A percentile compares a stretch with the other conserved stretches of the same genome.
These are phyloP conservation scores for Vaccinium myrtillus DNA, from an alignment of 148 eudicot species.

Conservation along the genomic window DNA sequence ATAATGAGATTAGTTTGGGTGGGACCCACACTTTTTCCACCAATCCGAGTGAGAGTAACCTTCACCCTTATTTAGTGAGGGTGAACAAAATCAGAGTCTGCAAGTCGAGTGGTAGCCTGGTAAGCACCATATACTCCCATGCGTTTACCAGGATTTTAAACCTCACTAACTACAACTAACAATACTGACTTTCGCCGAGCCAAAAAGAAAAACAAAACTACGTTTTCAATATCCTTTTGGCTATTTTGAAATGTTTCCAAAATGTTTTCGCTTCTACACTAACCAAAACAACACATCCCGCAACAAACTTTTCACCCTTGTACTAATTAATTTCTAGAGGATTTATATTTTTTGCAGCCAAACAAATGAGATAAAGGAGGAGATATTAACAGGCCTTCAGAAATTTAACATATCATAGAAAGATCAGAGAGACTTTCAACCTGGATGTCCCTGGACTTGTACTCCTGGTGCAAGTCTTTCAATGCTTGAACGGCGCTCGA, in stretches of 20 bases:
- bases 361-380: neutral
- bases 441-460: slow-evolving; percentile 88
- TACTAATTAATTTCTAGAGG: neutral
- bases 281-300: neutral
- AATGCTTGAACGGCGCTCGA: slow-evolving; percentile 86
- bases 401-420: neutral
- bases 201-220: no score
- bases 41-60: no score
- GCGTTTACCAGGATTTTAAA: no score
- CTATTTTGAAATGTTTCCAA: neutral
- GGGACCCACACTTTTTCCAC: no score
- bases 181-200: no score
- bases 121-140: no score
- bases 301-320: neutral
- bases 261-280: neutral
- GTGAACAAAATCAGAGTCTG: no score
- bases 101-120: no score
- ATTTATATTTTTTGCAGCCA: neutral
- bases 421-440: slow-evolving; percentile 27
- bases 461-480: slow-evolving; percentile 79
- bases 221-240: neutral
- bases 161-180: no score
- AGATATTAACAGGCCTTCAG: neutral
- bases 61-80: no score
- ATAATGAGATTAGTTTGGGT: no score